phyloP scores from a whole-genome alignment of 345 rosid genomes.

The Excoecaria agallocha region DNA sequence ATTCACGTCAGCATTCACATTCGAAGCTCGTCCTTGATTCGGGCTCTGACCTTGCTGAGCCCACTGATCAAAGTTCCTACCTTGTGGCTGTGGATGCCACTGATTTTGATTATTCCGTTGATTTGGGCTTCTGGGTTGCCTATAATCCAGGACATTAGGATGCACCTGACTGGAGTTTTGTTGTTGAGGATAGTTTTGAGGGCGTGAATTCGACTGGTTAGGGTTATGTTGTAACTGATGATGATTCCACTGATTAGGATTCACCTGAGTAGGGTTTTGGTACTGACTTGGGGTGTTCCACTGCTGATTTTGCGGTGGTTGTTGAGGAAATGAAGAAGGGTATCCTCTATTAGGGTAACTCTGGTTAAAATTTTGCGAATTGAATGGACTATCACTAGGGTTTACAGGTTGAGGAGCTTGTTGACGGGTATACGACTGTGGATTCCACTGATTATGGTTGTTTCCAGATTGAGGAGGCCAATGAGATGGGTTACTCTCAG shows the following conservation, averaged over 20 bases:
- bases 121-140: constrained; percentile 37
- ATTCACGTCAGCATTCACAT: constrained; percentile 16
- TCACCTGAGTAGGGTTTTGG: constrained; percentile 15
- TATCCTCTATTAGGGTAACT: constrained; percentile 8
- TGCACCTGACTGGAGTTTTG: background rate
- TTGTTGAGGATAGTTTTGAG: background rate
- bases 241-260: constrained; percentile 14
- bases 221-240: background rate
- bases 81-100: constrained; percentile 23
- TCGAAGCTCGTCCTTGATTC: constrained; percentile 21
- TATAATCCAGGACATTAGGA: constrained; percentile 20
- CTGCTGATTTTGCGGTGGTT: constrained; percentile 5
- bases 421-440: constrained; percentile 23
- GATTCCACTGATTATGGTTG: constrained; percentile 33
- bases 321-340: background rate
- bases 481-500: constrained; percentile 19
- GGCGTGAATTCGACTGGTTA: constrained; percentile 2
- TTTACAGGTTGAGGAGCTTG: constrained; percentile 32
- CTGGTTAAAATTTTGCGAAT: constrained; percentile 11
- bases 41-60: constrained; percentile 21
- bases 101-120: constrained; percentile 41
- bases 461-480: constrained; percentile 37
- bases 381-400: constrained; percentile 22
- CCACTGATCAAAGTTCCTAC: constrained; percentile 30
- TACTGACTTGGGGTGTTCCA: constrained; percentile 26